Percentiles rank a stretch among this genome's conserved stretches.
Conservation (phyloP, 2,329 filamentous ascomycete species). For the Fusarium poae region DNA sequence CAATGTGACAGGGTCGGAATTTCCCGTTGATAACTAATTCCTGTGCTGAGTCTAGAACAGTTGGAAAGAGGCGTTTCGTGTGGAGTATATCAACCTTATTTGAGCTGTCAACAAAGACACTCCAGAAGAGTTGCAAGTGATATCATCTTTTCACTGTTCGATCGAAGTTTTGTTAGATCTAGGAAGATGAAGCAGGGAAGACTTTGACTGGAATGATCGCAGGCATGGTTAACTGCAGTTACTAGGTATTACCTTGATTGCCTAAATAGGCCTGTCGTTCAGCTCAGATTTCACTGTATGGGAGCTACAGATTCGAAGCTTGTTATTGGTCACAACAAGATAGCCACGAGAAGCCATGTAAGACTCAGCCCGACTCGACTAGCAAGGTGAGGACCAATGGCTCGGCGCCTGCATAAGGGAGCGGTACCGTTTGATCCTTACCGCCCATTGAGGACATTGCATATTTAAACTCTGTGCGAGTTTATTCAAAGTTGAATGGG, state of each 20-base stretch:
- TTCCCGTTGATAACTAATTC: conserved; percentile 21
- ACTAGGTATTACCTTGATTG: not conserved
- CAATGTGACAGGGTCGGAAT: conserved; percentile 27
- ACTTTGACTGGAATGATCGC: not conserved
- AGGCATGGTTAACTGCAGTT: not conserved
- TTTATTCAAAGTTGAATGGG: not conserved
- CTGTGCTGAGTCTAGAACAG: conserved; percentile 18
- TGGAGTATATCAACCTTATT: conserved; percentile 20
- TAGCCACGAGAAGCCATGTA: conserved; percentile 44
- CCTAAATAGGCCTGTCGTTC: conserved; percentile 14
- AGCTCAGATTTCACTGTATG: conserved; percentile 28
- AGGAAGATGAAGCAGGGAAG: not conserved
- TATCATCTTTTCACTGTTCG: not conserved
- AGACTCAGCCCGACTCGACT: conserved; percentile 42
- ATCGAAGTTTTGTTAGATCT: not conserved
- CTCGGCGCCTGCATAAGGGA: conserved; percentile 34
- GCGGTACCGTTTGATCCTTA: conserved; percentile 31
- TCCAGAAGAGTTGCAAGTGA: not conserved
- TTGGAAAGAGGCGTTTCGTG: conserved; percentile 27
- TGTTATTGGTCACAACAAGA: conserved; percentile 21
- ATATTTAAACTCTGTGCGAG: conserved; percentile 4
- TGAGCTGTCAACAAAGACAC: not conserved
- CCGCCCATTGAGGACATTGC: conserved; percentile 20
- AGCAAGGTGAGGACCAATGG: conserved; percentile 38
- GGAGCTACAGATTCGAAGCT: conserved; percentile 7